Conservation (phyloP, 1,284 basidiomycete genomes). For the Macrocystidia cucumis region DNA sequence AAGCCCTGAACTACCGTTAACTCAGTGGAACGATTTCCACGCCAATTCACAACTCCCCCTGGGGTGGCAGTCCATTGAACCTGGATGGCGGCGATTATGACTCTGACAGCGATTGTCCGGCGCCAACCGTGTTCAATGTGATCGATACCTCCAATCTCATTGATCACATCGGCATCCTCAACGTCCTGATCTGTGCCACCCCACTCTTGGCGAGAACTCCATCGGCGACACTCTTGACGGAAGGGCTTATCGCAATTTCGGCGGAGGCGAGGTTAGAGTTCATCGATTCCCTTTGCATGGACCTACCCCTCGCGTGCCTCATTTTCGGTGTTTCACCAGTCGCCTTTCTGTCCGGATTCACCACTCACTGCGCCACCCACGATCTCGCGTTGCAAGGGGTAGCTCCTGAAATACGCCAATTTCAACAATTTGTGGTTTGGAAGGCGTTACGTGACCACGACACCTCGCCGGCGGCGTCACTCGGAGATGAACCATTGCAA, state of each 20-base stretch:
- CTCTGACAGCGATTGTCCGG: slow-evolving; percentile 6
- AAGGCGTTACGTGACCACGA: too few relatives aligned
- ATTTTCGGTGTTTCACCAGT: slow-evolving; percentile 34
- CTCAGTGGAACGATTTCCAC: slow-evolving; percentile 13
- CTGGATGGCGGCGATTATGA: slow-evolving; percentile 28
- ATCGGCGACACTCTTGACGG: slow-evolving; percentile 32
- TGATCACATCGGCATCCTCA: slow-evolving; percentile 40
- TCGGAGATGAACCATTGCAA: neutral
- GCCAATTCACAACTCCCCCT: slow-evolving; percentile 25
- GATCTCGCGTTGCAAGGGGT: too few relatives aligned
- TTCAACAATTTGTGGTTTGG: slow-evolving; percentile 33
- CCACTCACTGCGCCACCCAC: too few relatives aligned
- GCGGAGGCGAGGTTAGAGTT: slow-evolving; percentile 23
- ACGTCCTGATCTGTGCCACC: slow-evolving; percentile 27
- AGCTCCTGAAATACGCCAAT: slow-evolving; percentile 24
- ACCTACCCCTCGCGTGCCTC: slow-evolving; percentile 25
- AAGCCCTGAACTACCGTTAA: slow-evolving; percentile 16
- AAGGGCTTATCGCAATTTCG: slow-evolving; percentile 21
- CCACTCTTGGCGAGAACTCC: slow-evolving; percentile 24
- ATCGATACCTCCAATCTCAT: slow-evolving; percentile 42
- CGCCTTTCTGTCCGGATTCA: slow-evolving; percentile 31
- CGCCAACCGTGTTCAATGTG: slow-evolving; percentile 32
- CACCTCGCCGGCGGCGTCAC: slow-evolving; percentile 6
- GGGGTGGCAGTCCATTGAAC: slow-evolving; percentile 24
- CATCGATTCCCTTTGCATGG: slow-evolving; percentile 24